Percentiles rank a stretch among this genome's conserved stretches.
Evolutionary conservation across 208 protist species (phyloP).

Genomic region (Angomonas deanei): DNA sequence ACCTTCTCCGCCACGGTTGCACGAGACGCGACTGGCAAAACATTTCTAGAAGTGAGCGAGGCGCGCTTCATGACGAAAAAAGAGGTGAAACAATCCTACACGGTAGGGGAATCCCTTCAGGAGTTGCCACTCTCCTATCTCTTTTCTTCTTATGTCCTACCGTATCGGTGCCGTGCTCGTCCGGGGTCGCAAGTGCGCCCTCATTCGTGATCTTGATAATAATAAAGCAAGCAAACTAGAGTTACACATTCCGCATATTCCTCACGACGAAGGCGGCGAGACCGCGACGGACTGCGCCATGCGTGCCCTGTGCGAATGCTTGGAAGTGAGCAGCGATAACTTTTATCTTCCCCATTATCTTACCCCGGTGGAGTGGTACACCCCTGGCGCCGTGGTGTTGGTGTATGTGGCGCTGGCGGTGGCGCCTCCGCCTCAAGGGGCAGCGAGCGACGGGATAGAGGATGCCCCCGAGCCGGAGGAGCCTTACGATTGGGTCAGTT

Average conservation of each 20-base stretch:
- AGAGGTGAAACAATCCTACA: constrained; percentile 59
- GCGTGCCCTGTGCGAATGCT: constrained; percentile 63
- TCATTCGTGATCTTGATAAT: constrained; percentile 34
- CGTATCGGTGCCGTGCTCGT: constrained; percentile 67
- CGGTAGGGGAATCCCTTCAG: constrained; percentile 28
- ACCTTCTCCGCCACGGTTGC: constrained; percentile 26
- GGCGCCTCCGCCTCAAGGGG: constrained; percentile 41
- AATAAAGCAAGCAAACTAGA: background rate
- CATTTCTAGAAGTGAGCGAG: constrained; percentile 30
- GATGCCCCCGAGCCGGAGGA: constrained; percentile 47
- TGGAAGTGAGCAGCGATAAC: constrained; percentile 80
- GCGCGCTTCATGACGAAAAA: constrained; percentile 41
- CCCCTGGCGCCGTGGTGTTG: constrained; percentile 19
- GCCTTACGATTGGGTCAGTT: constrained; percentile 80
- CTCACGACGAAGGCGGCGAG: constrained; percentile 29
- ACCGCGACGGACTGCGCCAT: constrained; percentile 58
- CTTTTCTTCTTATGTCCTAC: constrained; percentile 45
- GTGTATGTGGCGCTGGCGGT: constrained; percentile 62
- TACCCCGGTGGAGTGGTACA: constrained; percentile 58
- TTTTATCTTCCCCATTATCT: constrained; percentile 70
- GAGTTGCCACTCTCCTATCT: constrained; percentile 56
- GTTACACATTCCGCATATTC: constrained; percentile 37
- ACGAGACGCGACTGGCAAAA: constrained; percentile 43
- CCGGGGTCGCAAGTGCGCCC: constrained; percentile 78
- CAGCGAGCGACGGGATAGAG: constrained; percentile 48